These are phyloP conservation scores for Trametes cinnabarina DNA, from an alignment of 768 basidiomycete species.

Conservation along the genomic window DNA sequence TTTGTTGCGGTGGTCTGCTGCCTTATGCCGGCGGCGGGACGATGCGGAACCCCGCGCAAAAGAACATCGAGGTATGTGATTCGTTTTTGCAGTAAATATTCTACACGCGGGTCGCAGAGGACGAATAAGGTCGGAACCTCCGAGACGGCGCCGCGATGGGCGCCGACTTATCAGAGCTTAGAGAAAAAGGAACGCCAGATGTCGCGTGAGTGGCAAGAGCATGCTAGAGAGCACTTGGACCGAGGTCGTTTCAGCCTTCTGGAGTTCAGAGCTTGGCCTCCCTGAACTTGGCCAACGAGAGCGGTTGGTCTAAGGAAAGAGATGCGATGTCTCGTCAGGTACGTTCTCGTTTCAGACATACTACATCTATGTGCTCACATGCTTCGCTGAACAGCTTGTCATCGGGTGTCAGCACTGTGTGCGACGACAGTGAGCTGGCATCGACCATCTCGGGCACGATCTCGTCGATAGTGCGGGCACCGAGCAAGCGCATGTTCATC, in stretches of 20 bases:
- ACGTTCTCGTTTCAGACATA: background rate
- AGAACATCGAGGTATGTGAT: too few species aligned
- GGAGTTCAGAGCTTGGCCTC: slow-evolving; percentile 20
- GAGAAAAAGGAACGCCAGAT: too few species aligned
- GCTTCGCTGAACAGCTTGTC: slow-evolving; percentile 74
- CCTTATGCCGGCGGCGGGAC: too few species aligned
- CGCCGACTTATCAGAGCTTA: too few species aligned
- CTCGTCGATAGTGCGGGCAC: slow-evolving; percentile 75
- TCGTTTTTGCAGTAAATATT: too few species aligned
- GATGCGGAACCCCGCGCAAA: too few species aligned
- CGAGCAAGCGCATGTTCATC: slow-evolving; percentile 92
- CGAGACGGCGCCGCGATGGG: too few species aligned
- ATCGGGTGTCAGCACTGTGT: slow-evolving; percentile 60
- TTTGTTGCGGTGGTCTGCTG: too few species aligned
- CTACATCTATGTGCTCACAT: slow-evolving; percentile 52
- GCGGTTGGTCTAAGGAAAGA: background rate
- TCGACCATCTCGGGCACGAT: slow-evolving; percentile 88
- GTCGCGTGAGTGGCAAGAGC: too few species aligned
- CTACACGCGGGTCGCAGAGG: too few species aligned
- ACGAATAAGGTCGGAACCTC: too few species aligned
- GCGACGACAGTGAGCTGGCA: slow-evolving; percentile 59
- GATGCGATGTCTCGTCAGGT: background rate
- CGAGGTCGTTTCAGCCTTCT: too few species aligned
- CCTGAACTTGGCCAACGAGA: background rate
- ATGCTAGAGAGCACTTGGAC: background rate